A percentile compares a stretch with the other conserved stretches of the same genome.
Evolutionary conservation across 2,329 filamentous ascomycete genomes (phyloP).

Genomic region (Neocucurbitaria cava): DNA sequence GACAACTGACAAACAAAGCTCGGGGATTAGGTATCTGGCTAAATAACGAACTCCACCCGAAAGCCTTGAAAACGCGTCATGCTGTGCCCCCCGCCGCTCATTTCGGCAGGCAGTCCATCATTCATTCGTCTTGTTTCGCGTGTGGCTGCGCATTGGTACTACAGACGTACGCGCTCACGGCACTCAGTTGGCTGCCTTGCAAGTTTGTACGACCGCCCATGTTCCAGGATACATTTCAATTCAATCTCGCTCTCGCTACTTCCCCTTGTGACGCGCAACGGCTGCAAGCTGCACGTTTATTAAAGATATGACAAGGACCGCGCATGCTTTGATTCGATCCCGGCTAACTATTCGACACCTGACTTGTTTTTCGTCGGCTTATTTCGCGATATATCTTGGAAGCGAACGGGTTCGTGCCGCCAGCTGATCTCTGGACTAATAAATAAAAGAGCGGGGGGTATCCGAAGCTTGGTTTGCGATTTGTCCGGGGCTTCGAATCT

Average conservation of each 20-base stretch:
- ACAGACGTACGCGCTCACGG: neutral
- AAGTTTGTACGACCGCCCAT: neutral
- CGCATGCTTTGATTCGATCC: neutral
- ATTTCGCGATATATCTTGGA: no score
- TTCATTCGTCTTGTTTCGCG: slow-evolving; percentile 27
- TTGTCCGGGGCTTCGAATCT: slow-evolving; percentile 4
- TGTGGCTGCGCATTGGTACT: slow-evolving; percentile 15
- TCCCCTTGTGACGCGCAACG: neutral
- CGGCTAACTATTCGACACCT: no score
- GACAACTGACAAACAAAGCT: slow-evolving; percentile 10
- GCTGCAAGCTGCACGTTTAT: no score
- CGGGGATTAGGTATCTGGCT: slow-evolving; percentile 7
- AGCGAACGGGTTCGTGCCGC: neutral
- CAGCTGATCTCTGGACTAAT: no score
- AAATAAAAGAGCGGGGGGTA: slow-evolving; percentile 4
- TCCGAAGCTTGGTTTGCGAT: neutral
- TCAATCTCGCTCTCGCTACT: neutral
- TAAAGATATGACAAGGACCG: no score
- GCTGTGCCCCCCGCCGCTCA: no score
- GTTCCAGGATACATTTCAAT: neutral
- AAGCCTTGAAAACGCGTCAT: no score
- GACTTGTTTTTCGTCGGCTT: neutral
- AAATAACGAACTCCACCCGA: no score
- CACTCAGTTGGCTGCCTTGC: no score
- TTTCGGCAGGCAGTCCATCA: no score